These are phyloP conservation scores for Penicillium bialowiezense DNA, from an alignment of 495 filamentous ascomycete genomes.

Conservation along the genomic window DNA sequence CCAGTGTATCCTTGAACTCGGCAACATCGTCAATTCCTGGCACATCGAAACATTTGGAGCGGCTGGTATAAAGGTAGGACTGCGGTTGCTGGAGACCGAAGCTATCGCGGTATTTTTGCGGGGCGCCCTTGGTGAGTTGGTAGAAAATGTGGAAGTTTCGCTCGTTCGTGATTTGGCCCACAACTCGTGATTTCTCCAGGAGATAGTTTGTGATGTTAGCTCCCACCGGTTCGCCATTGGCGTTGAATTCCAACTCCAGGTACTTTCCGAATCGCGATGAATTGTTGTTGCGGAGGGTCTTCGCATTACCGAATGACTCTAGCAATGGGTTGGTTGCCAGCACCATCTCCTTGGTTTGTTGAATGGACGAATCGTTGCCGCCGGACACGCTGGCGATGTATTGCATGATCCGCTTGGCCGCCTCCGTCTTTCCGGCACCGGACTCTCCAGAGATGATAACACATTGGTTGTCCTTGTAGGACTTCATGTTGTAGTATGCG, in stretches of 20 bases:
- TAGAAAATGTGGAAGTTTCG: conserved; percentile 99
- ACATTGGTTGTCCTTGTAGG: conserved; percentile 98
- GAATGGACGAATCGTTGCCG: conserved; percentile 84
- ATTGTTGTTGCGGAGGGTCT: conserved; percentile 98
- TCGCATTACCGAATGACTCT: conserved; percentile 97
- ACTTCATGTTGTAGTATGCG: conserved; percentile 99
- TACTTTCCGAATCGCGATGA: conserved; percentile 98
- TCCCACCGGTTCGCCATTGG: conserved; percentile 87
- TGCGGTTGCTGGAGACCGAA: conserved; percentile 91
- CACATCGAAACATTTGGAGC: conserved; percentile 91
- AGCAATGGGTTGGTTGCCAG: conserved; percentile 95
- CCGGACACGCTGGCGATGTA: conserved; percentile 98
- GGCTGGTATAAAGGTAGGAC: conserved; percentile 92
- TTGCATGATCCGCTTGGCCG: conserved; percentile 98
- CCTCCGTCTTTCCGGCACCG: conserved; percentile 98
- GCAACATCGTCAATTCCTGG: conserved; percentile 86
- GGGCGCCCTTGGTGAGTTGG: conserved; percentile 94
- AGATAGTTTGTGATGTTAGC: conserved; percentile 98
- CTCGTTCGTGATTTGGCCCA: conserved; percentile 93
- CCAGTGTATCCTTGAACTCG: conserved; percentile 87
- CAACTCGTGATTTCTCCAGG: conserved; percentile 91
- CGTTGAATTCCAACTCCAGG: conserved; percentile 94
- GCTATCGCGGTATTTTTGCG: conserved; percentile 75
- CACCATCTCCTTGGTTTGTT: conserved; percentile 98
- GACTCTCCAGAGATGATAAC: conserved; percentile 99